Evolutionary conservation across 768 basidiomycete species (phyloP), one percentile per base, ranked within the genome.

Genomic region (Lactarius psammicola): DNA sequence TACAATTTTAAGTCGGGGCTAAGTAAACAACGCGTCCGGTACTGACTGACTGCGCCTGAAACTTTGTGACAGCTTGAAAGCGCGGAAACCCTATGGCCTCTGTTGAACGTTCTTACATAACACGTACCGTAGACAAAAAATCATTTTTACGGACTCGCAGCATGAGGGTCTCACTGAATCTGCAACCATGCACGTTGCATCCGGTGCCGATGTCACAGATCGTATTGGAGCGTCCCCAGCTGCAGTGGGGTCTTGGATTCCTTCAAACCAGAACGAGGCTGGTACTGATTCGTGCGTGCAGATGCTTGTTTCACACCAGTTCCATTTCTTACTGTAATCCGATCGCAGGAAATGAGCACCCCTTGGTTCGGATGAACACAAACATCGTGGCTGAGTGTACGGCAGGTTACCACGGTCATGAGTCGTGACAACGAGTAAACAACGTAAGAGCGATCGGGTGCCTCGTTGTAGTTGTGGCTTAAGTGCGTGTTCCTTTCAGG

Each of bases 311-410:
- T 96, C 95, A 0, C 92, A 92, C 66, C 98, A 77, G 77, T 98
- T 96, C 97, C 97, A 98, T 66, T 98, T 94, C 76, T 98, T 97
- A n/a, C n/a, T n/a, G n/a, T n/a, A 72, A 98, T 95, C 69, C 92
- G 97, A 79, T 99, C 97, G 76, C 96, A 98, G 13, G 94, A 95
- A 72, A 98, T 95, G 65, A 98, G 84, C 76, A 98, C 97, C 59
- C 95, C 97, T 77, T 98, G 96, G 78, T 98, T 99, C 34, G 97
- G 96, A 76, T 98, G 96, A 44, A 98, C 90, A 60, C 91, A 89
- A 38, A 98, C 90, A 74, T 98, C 95, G 77, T 99, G 64, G 98
- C 95, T 87, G 71, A n/a, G 46, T 56, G 38, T 40, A 56, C 31
- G 62, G 51, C 57, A 49, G 53, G 59, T 58, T 49, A 69, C 64